These are phyloP conservation scores for Metschnikowia koreensis DNA, from an alignment of 805 yeast genomes.

Conservation along the genomic window DNA sequence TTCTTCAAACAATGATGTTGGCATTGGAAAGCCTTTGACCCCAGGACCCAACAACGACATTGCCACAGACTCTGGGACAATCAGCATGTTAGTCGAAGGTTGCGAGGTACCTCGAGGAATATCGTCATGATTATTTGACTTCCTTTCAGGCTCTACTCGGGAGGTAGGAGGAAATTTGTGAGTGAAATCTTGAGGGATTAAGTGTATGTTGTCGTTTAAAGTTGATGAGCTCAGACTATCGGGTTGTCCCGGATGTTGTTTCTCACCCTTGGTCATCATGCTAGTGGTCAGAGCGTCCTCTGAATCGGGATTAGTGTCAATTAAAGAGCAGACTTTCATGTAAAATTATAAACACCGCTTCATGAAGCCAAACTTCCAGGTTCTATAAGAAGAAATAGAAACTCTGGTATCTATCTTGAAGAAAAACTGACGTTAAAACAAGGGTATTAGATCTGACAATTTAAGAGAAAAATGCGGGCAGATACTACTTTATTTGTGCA, in stretches of 20 bases:
- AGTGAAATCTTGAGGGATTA: neutral
- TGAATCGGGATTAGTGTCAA: constrained; percentile 26
- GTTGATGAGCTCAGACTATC: neutral
- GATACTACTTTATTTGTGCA: neutral
- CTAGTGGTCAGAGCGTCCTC: constrained; percentile 7
- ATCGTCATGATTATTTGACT: neutral
- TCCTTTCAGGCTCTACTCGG: too few species aligned
- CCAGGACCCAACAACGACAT: constrained; percentile 51
- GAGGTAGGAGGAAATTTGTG: neutral
- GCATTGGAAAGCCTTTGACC: constrained; percentile 50
- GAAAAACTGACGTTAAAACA: neutral
- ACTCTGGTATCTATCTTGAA: neutral
- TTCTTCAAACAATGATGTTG: constrained; percentile 56
- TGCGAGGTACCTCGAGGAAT: too few species aligned
- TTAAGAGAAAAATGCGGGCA: neutral
- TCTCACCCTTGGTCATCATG: neutral
- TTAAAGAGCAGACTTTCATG: constrained; percentile 43
- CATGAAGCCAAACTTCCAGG: constrained; percentile 5
- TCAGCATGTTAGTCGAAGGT: neutral
- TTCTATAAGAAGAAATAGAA: neutral
- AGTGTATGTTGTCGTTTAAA: neutral
- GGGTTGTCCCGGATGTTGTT: neutral
- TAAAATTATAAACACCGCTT: constrained; percentile 14
- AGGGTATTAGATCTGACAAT: neutral
- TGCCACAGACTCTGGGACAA: constrained; percentile 20